Base-by-base conservation (phyloP, 768 basidiomycete species). In the Clavaria fumosa region DNA sequence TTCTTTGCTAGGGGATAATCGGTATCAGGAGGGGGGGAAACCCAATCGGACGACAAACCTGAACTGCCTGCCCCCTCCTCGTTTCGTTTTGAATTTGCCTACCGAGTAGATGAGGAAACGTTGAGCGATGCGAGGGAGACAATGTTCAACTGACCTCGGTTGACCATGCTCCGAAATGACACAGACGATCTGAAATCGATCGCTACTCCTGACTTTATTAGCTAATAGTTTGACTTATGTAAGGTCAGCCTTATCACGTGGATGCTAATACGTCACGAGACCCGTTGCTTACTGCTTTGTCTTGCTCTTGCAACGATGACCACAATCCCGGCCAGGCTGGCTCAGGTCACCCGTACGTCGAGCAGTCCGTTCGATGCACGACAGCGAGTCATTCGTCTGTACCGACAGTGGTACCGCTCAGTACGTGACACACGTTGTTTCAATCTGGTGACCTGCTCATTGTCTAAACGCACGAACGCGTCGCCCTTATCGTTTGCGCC, bases 381-480 rank as follows among this genome's bases (percentile, higher is more conserved):
- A 21, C 59, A 59, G 15, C 69, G 84, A 23, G 75, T 72, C 7
- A 59, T 89, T 14, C 65, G 78, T 32, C 69, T 95, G 9, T 99
- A 97, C 64, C 67, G 91, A 41, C 78, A 76, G 54, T 99, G 93
- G 93, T 81, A 90, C 53, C 79, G 95, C 44, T 69, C 78, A 32
- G 93, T 95, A 51, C 48, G 85, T 72, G 12, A 15, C 39, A 17
- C 23, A 23, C 22, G 15, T 37, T 21, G 11, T 1, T 17, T 4
- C 12, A 33, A 14, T 33, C 23, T 6, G 50, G 4, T 2, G 17
- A 26, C 11, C 3, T n/a, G n/a, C n/a, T n/a, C n/a, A n/a, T n/a
- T n/a, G n/a, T n/a, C n/a, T n/a, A n/a, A n/a, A n/a, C n/a, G n/a
- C n/a, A n/a, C n/a, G n/a, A n/a, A n/a, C n/a, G n/a, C n/a, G n/a